phyloP scores from a whole-genome alignment of 2,329 filamentous ascomycete genomes.

The Pyrenophora seminiperda region DNA sequence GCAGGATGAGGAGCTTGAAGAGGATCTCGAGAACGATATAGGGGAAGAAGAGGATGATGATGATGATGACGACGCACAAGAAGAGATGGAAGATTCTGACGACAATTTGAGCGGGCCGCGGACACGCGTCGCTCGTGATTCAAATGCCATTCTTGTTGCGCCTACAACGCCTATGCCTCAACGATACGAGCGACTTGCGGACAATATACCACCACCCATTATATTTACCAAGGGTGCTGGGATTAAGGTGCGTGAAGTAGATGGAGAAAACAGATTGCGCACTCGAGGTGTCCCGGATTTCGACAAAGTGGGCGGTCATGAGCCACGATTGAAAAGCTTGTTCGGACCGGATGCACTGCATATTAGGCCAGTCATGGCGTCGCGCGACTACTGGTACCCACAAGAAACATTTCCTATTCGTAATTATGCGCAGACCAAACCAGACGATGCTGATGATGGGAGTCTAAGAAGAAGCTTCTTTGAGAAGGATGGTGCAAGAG shows the following conservation, averaged over 20 bases:
- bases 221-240: constrained; percentile 22
- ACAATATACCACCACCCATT: constrained; percentile 13
- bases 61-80: constrained; percentile 23
- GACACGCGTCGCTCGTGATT: constrained; percentile 8
- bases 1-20: constrained; percentile 33
- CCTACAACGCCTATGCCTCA: constrained; percentile 7
- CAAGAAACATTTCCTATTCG: constrained; percentile 58
- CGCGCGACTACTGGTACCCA: constrained; percentile 58
- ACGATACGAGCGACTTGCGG: constrained; percentile 6
- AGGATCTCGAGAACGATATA: constrained; percentile 31
- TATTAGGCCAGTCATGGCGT: constrained; percentile 53
- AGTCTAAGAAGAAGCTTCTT: constrained; percentile 54
- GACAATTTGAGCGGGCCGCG: constrained; percentile 15
- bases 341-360: constrained; percentile 60
- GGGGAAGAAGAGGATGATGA: constrained; percentile 47
- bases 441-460: constrained; percentile 15
- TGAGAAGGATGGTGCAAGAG: constrained; percentile 47
- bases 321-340: constrained; percentile 54
- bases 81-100: constrained; percentile 24
- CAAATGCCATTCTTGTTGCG: constrained; percentile 13
- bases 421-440: constrained; percentile 9
- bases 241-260: constrained; percentile 17
- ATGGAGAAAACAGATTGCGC: constrained; percentile 23
- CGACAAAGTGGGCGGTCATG: constrained; percentile 37
- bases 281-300: constrained; percentile 40